phyloP scores from a whole-genome alignment of 306 rosid genomes.

The Prosopis cineraria region DNA sequence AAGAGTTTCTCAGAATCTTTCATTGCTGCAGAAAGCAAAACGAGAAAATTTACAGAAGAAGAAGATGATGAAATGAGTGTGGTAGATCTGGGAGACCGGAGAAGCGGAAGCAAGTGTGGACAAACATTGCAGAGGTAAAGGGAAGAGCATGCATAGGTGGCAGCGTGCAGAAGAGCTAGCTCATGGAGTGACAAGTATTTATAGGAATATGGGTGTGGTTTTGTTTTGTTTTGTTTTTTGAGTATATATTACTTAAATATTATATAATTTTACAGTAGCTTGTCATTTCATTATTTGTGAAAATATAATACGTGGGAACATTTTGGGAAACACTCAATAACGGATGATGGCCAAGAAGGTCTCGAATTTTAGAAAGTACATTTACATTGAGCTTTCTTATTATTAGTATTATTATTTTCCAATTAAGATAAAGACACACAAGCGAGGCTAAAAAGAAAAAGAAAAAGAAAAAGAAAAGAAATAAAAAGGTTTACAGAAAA shows the following conservation, averaged over 20 bases:
- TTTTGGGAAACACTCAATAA: not conserved
- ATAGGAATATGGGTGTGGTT: not conserved
- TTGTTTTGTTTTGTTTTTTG: not conserved
- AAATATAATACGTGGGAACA: not conserved
- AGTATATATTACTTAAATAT: not conserved
- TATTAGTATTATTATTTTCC: too few relatives aligned
- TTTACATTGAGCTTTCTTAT: too few relatives aligned
- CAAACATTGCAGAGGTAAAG: not conserved
- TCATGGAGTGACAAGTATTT: not conserved
- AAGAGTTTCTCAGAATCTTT: conserved; percentile 61
- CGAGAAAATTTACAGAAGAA: not conserved
- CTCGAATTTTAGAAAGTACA: too few relatives aligned
- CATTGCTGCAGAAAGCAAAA: not conserved
- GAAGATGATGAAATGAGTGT: not conserved
- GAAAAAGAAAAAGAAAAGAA: too few relatives aligned
- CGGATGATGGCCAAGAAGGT: not conserved
- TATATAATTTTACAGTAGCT: not conserved
- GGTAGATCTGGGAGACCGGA: not conserved
- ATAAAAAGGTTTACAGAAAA: too few relatives aligned
- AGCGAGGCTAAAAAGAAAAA: too few relatives aligned
- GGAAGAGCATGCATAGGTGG: conserved; percentile 13
- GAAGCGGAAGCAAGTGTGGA: not conserved
- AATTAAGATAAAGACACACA: too few relatives aligned
- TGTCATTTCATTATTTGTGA: not conserved
- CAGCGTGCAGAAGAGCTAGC: not conserved